Base-by-base conservation (phyloP, 2,329 filamentous ascomycete genomes). In the Hirsutella minnesotensis region DNA sequence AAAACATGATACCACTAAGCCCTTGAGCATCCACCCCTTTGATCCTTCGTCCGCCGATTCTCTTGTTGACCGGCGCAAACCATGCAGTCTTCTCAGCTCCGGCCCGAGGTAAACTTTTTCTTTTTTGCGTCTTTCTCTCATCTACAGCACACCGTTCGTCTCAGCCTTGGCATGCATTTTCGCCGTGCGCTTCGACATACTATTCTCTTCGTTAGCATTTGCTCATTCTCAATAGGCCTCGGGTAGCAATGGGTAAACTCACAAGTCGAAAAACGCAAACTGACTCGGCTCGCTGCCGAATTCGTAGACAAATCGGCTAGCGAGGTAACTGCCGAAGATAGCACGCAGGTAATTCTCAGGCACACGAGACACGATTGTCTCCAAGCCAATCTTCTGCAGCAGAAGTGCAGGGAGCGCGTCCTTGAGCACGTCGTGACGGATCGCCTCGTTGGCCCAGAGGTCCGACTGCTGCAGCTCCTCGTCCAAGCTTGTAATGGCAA, bases 261-360 rank as follows among this genome's bases (percentile, higher is more conserved):
- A 89, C 85, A 96, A 98, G 61, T 94, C 87, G 66, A 94, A 98
- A 73, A 98, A 98, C 33, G 90, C 88, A 69, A 98, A 96, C 57
- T 95, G 90, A 69, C 83, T 92, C 5, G 92, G 89, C 51, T 78
- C 82, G 60, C 88, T 89, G 56, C 92, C 92, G 61, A 90, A 92
- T 62, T 94, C 80, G 64, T 98, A 98, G 34, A 98, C 87, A 61
- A 98, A 98, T 36, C 92, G 83, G 57, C 85, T 94, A 39, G 92
- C 90, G 52, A 98, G 73, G 66, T 90, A 95, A 60, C 86, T 94
- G 53, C 92, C 92, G 59, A 98, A 98, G 61, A 98, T 96, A 51
- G 89, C 83, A 51, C 88, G 79, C 49, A 98, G 77, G 60, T 98
- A 98, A 53, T 81, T 83, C 48, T 95, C 86, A 1, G 92, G 92